Evolutionary conservation across 345 rosid species (phyloP).

Genomic region (Populus davidiana): DNA sequence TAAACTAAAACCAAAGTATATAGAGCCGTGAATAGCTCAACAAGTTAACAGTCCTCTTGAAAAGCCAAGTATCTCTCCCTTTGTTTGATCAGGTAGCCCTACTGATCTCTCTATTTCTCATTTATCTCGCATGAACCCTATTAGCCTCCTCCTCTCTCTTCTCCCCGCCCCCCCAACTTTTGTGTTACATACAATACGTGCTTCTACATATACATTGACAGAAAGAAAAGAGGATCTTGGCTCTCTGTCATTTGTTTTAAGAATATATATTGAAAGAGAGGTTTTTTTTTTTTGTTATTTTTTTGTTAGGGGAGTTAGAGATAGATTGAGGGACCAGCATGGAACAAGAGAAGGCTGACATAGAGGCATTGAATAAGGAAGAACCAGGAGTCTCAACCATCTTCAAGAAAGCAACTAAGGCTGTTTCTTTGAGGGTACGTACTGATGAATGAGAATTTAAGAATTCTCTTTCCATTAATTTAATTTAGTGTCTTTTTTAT

Average conservation of each 20-base stretch:
- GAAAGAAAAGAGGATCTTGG: background rate
- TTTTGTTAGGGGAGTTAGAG: no score
- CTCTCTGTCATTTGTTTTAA: background rate
- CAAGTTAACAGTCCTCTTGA: background rate
- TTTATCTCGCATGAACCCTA: slow-evolving; percentile 8
- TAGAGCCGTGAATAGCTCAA: background rate
- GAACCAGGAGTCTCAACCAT: slow-evolving; percentile 19
- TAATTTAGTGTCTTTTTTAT: background rate
- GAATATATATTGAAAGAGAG: background rate
- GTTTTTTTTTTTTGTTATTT: background rate
- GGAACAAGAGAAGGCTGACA: slow-evolving; percentile 17
- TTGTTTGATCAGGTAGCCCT: background rate
- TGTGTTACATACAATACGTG: background rate
- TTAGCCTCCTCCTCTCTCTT: background rate
- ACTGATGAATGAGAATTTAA: background rate
- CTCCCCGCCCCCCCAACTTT: background rate
- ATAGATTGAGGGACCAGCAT: background rate
- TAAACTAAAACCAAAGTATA: background rate
- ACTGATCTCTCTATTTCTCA: background rate
- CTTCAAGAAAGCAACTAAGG: slow-evolving; percentile 35
- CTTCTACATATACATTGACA: background rate
- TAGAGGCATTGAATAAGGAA: slow-evolving; percentile 24
- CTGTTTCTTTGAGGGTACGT: slow-evolving; percentile 48
- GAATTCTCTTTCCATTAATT: background rate
- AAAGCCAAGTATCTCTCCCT: background rate